Evolutionary conservation across 345 rosid species (phyloP).

Genomic region (Hypericum androsaemum): DNA sequence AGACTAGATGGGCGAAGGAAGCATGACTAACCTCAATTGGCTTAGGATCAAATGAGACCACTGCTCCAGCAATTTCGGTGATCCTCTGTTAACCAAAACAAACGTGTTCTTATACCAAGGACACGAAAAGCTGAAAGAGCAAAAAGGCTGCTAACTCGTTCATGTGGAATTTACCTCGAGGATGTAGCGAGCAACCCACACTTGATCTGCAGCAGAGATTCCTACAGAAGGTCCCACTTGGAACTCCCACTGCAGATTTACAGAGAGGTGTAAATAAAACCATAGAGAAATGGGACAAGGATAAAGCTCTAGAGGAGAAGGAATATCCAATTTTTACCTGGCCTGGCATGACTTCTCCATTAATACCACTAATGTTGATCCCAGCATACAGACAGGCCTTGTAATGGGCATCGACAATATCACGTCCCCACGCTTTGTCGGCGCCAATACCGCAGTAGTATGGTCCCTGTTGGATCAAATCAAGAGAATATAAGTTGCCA

Average conservation of each 20-base stretch:
- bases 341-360: constrained; percentile 23
- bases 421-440: constrained; percentile 20
- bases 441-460: constrained; percentile 21
- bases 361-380: constrained; percentile 15
- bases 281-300: not conserved
- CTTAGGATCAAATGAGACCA: constrained; percentile 16
- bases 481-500: not conserved
- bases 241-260: constrained; percentile 16
- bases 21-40: constrained; percentile 7
- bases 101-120: not conserved
- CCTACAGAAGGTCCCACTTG: constrained; percentile 21
- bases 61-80: constrained; percentile 19
- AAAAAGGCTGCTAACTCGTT: too few species aligned
- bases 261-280: not conserved
- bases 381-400: constrained; percentile 21
- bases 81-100: constrained; percentile 13
- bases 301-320: not conserved
- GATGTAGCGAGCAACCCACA: constrained; percentile 20
- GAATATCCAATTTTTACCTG: constrained; percentile 5
- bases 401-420: constrained; percentile 16
- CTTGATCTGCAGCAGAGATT: constrained; percentile 17
- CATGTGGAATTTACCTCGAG: constrained; percentile 10
- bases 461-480: constrained; percentile 9
- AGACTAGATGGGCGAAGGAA: not conserved
- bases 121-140: not conserved